phyloP scores from a whole-genome alignment of 2,329 filamentous ascomycete genomes.

The Blastomyces parvus region DNA sequence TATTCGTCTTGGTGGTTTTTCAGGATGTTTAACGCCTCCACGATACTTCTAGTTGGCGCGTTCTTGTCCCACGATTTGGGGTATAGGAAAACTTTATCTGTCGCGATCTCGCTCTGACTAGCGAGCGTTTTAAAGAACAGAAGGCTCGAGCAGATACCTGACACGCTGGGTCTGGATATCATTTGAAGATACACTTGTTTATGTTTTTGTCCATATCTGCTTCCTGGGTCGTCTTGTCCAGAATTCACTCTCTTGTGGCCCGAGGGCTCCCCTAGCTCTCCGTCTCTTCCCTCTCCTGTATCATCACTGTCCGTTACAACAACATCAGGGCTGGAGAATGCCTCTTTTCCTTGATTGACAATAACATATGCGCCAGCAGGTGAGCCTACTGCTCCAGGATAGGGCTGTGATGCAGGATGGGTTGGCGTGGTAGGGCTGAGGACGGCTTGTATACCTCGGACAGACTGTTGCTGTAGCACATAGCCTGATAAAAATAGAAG shows the following conservation, averaged over 20 bases:
- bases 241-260: neutral
- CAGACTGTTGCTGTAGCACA: constrained; percentile 74
- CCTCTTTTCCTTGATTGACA: neutral
- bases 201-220: constrained; percentile 2
- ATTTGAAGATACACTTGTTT: constrained; percentile 34
- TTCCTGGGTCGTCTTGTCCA: neutral
- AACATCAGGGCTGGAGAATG: constrained; percentile 1
- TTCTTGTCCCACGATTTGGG: constrained; percentile 36
- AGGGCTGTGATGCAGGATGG: neutral
- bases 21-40: constrained; percentile 30
- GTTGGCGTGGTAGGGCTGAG: neutral
- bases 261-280: neutral
- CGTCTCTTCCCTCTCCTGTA: neutral
- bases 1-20: constrained; percentile 32
- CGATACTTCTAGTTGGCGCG: constrained; percentile 21
- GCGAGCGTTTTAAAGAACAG: constrained; percentile 36
- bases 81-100: constrained; percentile 40
- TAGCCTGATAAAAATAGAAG: constrained; percentile 84
- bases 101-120: constrained; percentile 25
- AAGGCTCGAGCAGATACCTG: constrained; percentile 38
- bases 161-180: constrained; percentile 34
- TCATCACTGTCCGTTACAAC: neutral
- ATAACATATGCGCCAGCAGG: constrained; percentile 1
- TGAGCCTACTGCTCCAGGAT: neutral
- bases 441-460: constrained; percentile 57